A percentile compares a stretch with the other conserved stretches of the same genome.
Evolutionary conservation across 345 rosid genomes (phyloP).

Genomic region (Sonneratia caseolaris): DNA sequence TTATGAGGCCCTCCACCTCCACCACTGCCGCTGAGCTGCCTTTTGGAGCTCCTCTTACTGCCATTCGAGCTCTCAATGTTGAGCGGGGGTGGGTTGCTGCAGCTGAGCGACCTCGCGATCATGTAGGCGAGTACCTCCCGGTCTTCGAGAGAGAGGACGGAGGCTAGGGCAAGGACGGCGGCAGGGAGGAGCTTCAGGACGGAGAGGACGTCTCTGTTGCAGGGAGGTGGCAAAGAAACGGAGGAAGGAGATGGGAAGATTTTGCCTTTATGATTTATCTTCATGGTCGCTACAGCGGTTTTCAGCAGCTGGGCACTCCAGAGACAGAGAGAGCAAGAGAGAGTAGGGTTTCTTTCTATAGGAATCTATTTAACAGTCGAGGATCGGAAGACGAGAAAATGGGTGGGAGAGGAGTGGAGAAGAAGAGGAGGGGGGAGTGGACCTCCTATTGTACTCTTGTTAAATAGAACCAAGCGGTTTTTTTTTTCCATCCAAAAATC

Average conservation of each 20-base stretch:
- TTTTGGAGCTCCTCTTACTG: slow-evolving; percentile 30
- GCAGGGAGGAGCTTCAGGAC: slow-evolving; percentile 61
- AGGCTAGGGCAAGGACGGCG: slow-evolving; percentile 55
- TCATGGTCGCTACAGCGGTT: slow-evolving; percentile 22
- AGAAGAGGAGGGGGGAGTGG: too few relatives aligned
- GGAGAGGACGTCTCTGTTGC: slow-evolving; percentile 31
- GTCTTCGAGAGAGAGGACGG: slow-evolving; percentile 59
- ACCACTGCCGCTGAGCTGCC: slow-evolving; percentile 7
- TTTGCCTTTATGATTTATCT: slow-evolving; percentile 83
- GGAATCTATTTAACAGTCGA: too few relatives aligned
- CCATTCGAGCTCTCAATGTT: background rate
- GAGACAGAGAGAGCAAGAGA: too few relatives aligned
- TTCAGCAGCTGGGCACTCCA: too few relatives aligned
- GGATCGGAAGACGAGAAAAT: too few relatives aligned
- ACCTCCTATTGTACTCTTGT: too few relatives aligned
- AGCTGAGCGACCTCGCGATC: slow-evolving; percentile 52
- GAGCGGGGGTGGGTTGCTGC: slow-evolving; percentile 22
- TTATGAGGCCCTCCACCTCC: slow-evolving; percentile 14
- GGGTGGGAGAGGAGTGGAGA: too few relatives aligned
- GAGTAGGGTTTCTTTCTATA: too few relatives aligned
- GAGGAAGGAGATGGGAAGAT: slow-evolving; percentile 48
- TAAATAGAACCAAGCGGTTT: too few relatives aligned
- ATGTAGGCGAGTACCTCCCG: slow-evolving; percentile 84
- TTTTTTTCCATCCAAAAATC: too few relatives aligned
- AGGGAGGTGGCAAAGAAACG: slow-evolving; percentile 11